These are phyloP conservation scores for Debaryomyces castellii DNA, from an alignment of 805 yeast genomes.

Conservation along the genomic window DNA sequence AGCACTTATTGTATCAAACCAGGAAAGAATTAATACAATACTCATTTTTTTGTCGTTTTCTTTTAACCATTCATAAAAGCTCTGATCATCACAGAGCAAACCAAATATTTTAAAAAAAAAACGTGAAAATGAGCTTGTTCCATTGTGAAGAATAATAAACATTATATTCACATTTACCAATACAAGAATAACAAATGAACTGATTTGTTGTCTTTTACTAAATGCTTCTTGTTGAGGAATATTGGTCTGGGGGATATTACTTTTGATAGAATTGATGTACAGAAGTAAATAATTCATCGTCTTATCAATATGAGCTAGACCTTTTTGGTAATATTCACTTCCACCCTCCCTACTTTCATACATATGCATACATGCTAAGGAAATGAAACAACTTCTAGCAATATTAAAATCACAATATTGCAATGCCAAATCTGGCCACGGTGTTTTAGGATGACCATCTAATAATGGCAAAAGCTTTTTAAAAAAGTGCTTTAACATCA, in stretches of 20 bases:
- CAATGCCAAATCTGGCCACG: constrained; percentile 61
- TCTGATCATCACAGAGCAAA: constrained; percentile 44
- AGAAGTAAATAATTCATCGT: constrained; percentile 55
- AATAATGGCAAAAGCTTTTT: constrained; percentile 50
- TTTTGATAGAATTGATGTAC: constrained; percentile 25
- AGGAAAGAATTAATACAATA: constrained; percentile 50
- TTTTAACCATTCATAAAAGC: constrained; percentile 41
- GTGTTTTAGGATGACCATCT: constrained; percentile 61
- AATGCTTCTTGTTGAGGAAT: constrained; percentile 8
- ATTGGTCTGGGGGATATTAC: background rate
- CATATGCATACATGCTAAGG: constrained; percentile 56
- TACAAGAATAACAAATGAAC: constrained; percentile 45
- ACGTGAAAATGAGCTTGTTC: constrained; percentile 51
- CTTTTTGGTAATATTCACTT: constrained; percentile 49
- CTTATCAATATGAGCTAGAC: constrained; percentile 53
- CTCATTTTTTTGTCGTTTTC: constrained; percentile 50
- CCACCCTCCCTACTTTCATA: constrained; percentile 52
- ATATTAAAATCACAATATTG: constrained; percentile 57
- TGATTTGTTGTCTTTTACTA: constrained; percentile 16
- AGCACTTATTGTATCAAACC: constrained; percentile 61
- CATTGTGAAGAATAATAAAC: constrained; percentile 54
- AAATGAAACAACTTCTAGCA: constrained; percentile 57
- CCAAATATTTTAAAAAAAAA: constrained; percentile 50
- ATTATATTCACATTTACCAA: constrained; percentile 54
- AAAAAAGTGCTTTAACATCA: constrained; percentile 56